phyloP scores from a whole-genome alignment of 2,329 filamentous ascomycete species.

The Neonectria faginata region DNA sequence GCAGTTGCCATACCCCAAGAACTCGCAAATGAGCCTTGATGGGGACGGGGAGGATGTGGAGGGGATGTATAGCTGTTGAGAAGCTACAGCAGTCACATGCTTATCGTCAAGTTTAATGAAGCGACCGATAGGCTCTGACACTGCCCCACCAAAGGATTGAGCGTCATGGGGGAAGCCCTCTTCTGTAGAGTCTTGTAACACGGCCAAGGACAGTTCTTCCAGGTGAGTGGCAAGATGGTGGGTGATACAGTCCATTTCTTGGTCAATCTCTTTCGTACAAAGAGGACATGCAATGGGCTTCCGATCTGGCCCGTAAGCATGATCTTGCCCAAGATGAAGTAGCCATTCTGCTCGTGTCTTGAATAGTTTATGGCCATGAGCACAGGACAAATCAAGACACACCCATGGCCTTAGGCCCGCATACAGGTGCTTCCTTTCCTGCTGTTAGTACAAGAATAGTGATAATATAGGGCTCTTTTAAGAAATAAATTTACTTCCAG shows the following conservation, averaged over 20 bases:
- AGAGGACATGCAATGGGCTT: too few species aligned
- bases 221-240: neutral
- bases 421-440: neutral
- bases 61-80: too few species aligned
- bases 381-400: neutral
- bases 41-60: too few species aligned
- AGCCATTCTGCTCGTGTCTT: neutral
- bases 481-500: neutral
- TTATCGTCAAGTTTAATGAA: too few species aligned
- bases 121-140: neutral
- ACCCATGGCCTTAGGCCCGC: neutral
- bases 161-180: too few species aligned
- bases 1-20: constrained; percentile 54
- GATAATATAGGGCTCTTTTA: too few species aligned
- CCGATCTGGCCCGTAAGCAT: neutral
- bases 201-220: neutral
- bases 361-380: neutral
- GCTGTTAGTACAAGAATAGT: too few species aligned
- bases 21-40: constrained; percentile 55
- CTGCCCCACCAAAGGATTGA: too few species aligned
- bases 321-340: neutral
- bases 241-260: neutral
- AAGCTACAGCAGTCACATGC: too few species aligned
- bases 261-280: too few species aligned
- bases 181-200: neutral